Evolutionary conservation across 1,139 yeast species (phyloP).

Genomic region (Hansenula anomala): DNA sequence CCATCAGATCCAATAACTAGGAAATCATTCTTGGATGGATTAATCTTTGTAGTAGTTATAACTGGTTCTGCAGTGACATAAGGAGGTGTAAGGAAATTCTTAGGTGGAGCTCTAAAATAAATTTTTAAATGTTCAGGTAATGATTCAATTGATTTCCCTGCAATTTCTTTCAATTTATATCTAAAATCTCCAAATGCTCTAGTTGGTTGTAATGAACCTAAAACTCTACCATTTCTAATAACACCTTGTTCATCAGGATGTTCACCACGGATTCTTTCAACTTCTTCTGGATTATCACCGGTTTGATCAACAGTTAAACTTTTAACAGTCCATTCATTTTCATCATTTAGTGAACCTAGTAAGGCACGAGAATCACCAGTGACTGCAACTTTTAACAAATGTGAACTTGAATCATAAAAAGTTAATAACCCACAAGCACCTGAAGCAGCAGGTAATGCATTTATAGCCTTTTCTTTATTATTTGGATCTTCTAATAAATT

Average conservation of each 20-base stretch:
- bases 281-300: constrained; percentile 87
- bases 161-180: constrained; percentile 67
- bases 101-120: constrained; percentile 81
- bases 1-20: constrained; percentile 95
- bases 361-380: constrained; percentile 96
- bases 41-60: constrained; percentile 73
- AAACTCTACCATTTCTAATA: constrained; percentile 80
- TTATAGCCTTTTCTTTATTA: constrained; percentile 42
- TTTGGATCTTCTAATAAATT: constrained; percentile 60
- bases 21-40: constrained; percentile 72
- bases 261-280: constrained; percentile 73
- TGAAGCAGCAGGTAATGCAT: constrained; percentile 87
- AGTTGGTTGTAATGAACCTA: constrained; percentile 94
- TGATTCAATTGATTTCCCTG: constrained; percentile 38
- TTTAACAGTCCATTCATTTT: constrained; percentile 79
- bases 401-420: constrained; percentile 74
- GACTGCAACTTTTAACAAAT: constrained; percentile 80
- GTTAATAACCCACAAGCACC: constrained; percentile 93
- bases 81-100: constrained; percentile 82
- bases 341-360: constrained; percentile 63
- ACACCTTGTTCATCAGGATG: constrained; percentile 90
- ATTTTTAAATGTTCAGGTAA: constrained; percentile 78
- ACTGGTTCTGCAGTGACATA: constrained; percentile 97
- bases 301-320: constrained; percentile 92
- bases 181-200: constrained; percentile 98